These are phyloP conservation scores for Apophysomyces variabilis DNA, from an alignment of 371 early-diverging fungal genomes.

Conservation along the genomic window DNA sequence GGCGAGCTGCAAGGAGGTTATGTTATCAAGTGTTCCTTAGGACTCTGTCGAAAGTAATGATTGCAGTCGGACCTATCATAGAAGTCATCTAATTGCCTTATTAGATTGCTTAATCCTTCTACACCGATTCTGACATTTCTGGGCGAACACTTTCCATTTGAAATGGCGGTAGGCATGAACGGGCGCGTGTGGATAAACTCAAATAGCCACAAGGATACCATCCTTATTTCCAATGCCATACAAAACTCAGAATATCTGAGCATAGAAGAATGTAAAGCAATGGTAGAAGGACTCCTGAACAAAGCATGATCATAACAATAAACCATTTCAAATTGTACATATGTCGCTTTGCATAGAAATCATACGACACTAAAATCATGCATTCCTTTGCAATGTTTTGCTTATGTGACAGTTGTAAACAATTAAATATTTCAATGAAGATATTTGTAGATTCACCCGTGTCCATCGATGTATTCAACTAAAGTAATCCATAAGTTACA, in stretches of 20 bases:
- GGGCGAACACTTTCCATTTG: conserved; percentile 81
- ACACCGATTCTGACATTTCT: conserved; percentile 70
- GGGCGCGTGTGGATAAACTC: conserved; percentile 93
- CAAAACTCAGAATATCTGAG: conserved; percentile 75
- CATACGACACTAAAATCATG: too few species aligned
- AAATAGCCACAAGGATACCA: conserved; percentile 58
- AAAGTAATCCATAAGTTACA: too few species aligned
- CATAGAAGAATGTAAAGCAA: conserved; percentile 59
- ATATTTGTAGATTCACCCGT: too few species aligned
- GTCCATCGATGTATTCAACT: too few species aligned
- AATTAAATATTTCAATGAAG: too few species aligned
- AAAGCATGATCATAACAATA: conserved; percentile 30
- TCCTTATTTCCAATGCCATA: conserved; percentile 75
- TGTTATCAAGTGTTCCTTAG: conserved; percentile 76
- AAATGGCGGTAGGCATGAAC: conserved; percentile 91
- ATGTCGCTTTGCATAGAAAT: not conserved
- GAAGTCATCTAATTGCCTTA: not conserved
- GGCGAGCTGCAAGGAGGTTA: conserved; percentile 80
- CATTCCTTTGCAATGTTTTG: too few species aligned
- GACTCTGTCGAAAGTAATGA: conserved; percentile 68
- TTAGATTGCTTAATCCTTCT: conserved; percentile 73
- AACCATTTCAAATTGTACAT: conserved; percentile 4
- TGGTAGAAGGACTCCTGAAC: conserved; percentile 64
- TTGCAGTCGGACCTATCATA: not conserved
- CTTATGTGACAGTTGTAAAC: too few species aligned